phyloP scores from a whole-genome alignment of 2,329 filamentous ascomycete genomes.

The Tricladium varicosporioides region DNA sequence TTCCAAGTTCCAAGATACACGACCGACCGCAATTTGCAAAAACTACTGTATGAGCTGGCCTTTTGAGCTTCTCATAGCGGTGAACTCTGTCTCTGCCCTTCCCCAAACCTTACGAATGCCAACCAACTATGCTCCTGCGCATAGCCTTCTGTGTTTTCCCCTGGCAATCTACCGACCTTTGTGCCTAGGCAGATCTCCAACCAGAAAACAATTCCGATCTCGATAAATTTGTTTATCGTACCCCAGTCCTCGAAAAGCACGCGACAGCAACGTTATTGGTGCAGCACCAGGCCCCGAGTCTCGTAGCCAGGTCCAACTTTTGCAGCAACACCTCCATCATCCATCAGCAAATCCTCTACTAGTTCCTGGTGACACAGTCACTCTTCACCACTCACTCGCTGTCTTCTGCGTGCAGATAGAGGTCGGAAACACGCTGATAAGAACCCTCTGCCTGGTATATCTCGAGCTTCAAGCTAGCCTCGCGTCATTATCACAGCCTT shows the following conservation, averaged over 20 bases:
- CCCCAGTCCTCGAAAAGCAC: conserved; percentile 17
- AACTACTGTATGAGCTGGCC: conserved; percentile 5
- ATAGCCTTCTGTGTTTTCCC: background rate
- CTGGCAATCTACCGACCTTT: background rate
- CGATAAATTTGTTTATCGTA: conserved; percentile 13
- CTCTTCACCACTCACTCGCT: conserved; percentile 4
- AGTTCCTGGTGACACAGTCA: conserved; percentile 6
- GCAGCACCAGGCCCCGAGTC: conserved; percentile 6
- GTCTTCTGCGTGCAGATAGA: conserved; percentile 12
- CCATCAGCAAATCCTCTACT: conserved; percentile 6
- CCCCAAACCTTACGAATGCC: background rate
- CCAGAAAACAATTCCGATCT: background rate
- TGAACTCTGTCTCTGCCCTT: background rate
- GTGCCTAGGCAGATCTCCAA: background rate
- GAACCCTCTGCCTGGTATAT: conserved; percentile 1
- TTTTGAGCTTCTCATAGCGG: background rate
- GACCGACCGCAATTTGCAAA: background rate
- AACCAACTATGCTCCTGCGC: background rate
- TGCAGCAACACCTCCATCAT: conserved; percentile 10
- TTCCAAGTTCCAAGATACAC: background rate
- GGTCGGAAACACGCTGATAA: conserved; percentile 13
- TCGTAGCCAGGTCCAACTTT: background rate
- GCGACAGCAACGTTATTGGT: conserved; percentile 27
- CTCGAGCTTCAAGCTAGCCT: background rate
- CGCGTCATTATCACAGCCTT: background rate